phyloP scores from a whole-genome alignment of 768 basidiomycete genomes.

The Gymnopilus dilepis region DNA sequence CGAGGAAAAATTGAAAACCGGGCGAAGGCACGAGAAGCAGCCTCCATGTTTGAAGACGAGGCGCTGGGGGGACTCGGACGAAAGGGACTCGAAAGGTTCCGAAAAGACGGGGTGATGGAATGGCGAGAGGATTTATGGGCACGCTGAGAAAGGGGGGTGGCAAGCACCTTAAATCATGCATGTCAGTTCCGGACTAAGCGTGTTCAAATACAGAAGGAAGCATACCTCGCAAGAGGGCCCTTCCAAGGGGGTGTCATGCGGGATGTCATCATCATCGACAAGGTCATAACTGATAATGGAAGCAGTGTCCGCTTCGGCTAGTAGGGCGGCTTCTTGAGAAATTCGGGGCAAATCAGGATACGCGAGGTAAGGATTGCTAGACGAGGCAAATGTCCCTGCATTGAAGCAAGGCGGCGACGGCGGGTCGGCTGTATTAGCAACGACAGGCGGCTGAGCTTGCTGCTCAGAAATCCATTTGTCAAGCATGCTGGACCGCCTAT shows the following conservation, averaged over 20 bases:
- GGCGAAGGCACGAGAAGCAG: conserved; percentile 41
- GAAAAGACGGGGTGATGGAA: conserved; percentile 43
- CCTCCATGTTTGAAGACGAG: conserved; percentile 36
- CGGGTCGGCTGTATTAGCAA: conserved; percentile 5
- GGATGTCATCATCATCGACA: conserved; percentile 57
- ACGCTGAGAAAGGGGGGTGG: conserved; percentile 39
- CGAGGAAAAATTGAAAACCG: conserved; percentile 52
- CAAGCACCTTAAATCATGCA: conserved; percentile 34
- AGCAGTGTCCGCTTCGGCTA: conserved; percentile 32
- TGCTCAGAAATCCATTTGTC: conserved; percentile 61
- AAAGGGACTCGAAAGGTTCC: conserved; percentile 48
- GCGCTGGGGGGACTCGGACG: conserved; percentile 47
- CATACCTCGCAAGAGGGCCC: conserved; percentile 23
- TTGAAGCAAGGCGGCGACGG: conserved; percentile 10
- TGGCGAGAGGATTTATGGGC: conserved; percentile 41
- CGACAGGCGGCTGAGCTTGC: conserved; percentile 31
- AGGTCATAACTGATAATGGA: conserved; percentile 53
- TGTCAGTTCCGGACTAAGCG: conserved; percentile 3
- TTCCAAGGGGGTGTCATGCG: conserved; percentile 24
- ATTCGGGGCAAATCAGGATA: conserved; percentile 44
- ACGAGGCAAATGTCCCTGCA: conserved; percentile 25
- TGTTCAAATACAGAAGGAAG: conserved; percentile 3
- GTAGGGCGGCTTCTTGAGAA: conserved; percentile 8
- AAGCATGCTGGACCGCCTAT: conserved; percentile 54
- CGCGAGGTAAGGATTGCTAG: conserved; percentile 44